Conservation (phyloP, 768 basidiomycete genomes). For the Calocybe cyanea region DNA sequence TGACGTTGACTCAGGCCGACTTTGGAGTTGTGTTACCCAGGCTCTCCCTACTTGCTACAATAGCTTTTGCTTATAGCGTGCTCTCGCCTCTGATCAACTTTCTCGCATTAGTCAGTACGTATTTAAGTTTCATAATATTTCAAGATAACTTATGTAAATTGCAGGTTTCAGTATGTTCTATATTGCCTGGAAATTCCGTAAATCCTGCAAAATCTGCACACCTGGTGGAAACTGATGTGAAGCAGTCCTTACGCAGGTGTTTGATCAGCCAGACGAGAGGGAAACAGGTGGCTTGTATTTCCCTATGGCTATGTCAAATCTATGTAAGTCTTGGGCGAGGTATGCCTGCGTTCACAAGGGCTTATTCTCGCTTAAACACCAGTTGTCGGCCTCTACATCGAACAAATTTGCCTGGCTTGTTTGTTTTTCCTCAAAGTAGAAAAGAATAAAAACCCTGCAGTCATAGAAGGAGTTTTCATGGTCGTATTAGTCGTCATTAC, state of each 20-base stretch:
- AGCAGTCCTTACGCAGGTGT: conserved; percentile 46
- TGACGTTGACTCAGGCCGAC: conserved; percentile 23
- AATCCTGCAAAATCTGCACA: neutral
- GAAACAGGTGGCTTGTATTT: conserved; percentile 47
- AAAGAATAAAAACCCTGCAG: conserved; percentile 21
- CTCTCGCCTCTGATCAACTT: conserved; percentile 66
- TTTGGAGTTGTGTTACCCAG: conserved; percentile 48
- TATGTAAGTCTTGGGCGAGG: conserved; percentile 35
- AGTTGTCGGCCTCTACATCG: conserved; percentile 71
- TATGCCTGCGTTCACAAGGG: conserved; percentile 10
- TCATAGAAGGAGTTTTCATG: conserved; percentile 48
- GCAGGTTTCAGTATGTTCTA: conserved; percentile 53
- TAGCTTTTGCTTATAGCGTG: conserved; percentile 55
- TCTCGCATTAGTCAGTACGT: conserved; percentile 51
- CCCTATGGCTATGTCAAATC: conserved; percentile 43
- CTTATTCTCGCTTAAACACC: neutral
- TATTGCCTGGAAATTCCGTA: conserved; percentile 56
- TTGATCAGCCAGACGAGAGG: conserved; percentile 46
- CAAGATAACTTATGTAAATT: neutral
- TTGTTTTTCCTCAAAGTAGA: conserved; percentile 61
- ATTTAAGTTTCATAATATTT: neutral
- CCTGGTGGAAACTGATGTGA: neutral
- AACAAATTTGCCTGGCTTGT: conserved; percentile 60
- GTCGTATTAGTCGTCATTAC: conserved; percentile 56
- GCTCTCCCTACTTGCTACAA: conserved; percentile 49